phyloP scores from a whole-genome alignment of 345 rosid genomes.

The Stellera chamaejasme region DNA sequence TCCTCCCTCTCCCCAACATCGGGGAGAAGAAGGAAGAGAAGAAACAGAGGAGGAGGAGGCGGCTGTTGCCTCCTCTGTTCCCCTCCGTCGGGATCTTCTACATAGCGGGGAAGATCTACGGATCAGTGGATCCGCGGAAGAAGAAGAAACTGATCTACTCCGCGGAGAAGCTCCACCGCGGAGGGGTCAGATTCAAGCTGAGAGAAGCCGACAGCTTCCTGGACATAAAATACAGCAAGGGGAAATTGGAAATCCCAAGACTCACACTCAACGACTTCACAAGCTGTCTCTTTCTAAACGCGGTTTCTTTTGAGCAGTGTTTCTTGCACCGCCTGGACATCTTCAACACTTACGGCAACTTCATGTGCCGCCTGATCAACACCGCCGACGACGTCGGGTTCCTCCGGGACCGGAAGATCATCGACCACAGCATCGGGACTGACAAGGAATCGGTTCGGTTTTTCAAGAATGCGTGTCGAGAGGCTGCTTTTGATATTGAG shows the following conservation, averaged over 20 bases:
- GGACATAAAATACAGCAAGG: constrained; percentile 34
- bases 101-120: too few relatives aligned
- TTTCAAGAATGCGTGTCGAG: constrained; percentile 41
- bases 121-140: neutral
- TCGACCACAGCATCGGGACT: constrained; percentile 49
- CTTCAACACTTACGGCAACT: constrained; percentile 38
- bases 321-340: constrained; percentile 32
- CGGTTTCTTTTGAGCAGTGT: constrained; percentile 47
- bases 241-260: constrained; percentile 38
- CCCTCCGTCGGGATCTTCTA: too few relatives aligned
- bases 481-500: constrained; percentile 33
- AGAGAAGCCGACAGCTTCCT: constrained; percentile 31
- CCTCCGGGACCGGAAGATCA: constrained; percentile 29
- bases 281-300: constrained; percentile 36
- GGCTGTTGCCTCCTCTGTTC: neutral
- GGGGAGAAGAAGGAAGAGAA: neutral
- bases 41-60: neutral
- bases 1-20: constrained; percentile 17
- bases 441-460: constrained; percentile 37
- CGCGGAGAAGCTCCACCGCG: constrained; percentile 36
- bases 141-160: constrained; percentile 27
- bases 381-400: constrained; percentile 36
- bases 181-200: constrained; percentile 30
- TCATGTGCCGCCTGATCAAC: constrained; percentile 49
- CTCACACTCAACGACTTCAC: constrained; percentile 34